Evolutionary conservation across 768 basidiomycete genomes (phyloP).

Genomic region (Lentinus tigrinus): DNA sequence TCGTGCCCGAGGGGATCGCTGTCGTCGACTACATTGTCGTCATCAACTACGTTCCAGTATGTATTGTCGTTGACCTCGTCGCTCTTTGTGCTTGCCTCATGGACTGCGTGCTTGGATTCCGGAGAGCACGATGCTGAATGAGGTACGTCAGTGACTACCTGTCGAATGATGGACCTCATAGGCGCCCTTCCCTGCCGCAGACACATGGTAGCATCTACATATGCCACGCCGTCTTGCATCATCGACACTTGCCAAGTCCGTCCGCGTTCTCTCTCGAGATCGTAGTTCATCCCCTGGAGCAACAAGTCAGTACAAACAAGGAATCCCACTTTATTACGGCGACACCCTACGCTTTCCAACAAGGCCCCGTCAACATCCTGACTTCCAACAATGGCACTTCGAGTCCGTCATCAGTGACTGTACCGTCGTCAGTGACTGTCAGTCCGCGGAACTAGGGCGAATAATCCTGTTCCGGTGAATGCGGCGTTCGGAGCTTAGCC

Average conservation of each 20-base stretch:
- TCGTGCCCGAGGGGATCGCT: too few species aligned
- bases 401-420: constrained; percentile 41
- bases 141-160: too few species aligned
- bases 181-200: constrained; percentile 11
- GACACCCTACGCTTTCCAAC: constrained; percentile 65
- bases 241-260: constrained; percentile 65
- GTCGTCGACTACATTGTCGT: too few species aligned
- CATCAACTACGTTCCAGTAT: too few species aligned
- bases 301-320: constrained; percentile 67
- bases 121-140: too few species aligned
- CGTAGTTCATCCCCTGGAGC: constrained; percentile 55
- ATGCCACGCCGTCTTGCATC: constrained; percentile 32
- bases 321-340: constrained; percentile 67
- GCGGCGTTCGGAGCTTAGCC: constrained; percentile 48
- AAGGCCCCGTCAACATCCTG: constrained; percentile 54
- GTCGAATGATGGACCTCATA: too few species aligned
- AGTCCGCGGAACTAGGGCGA: constrained; percentile 60
- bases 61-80: too few species aligned
- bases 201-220: constrained; percentile 27
- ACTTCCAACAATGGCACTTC: constrained; percentile 50
- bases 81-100: too few species aligned
- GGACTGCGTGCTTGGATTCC: too few species aligned
- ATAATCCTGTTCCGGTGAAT: constrained; percentile 44
- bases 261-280: constrained; percentile 75
- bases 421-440: constrained; percentile 63